phyloP scores from a whole-genome alignment of 1,284 basidiomycete genomes.

The Cutaneotrichosporon mucoides region DNA sequence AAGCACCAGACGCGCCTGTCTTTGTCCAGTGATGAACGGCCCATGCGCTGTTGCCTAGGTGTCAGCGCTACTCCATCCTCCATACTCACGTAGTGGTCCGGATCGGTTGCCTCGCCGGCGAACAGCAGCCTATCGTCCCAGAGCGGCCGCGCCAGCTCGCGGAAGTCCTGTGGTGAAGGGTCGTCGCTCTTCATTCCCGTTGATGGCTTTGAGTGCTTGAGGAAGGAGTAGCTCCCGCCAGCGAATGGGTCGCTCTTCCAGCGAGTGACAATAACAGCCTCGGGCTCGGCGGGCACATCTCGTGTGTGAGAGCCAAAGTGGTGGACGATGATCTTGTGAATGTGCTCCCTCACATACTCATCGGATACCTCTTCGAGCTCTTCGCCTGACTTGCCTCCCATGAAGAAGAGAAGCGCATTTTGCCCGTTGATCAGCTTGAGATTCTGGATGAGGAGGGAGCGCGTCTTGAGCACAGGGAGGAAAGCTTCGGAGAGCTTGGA shows the following conservation, averaged over 20 bases:
- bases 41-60: not conserved
- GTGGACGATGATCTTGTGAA: not conserved
- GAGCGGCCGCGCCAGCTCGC: not conserved
- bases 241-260: not conserved
- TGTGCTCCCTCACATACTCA: not conserved
- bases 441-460: not conserved
- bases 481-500: not conserved
- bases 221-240: not conserved
- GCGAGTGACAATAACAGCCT: not conserved
- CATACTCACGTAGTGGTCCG: not conserved
- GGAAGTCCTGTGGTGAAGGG: not conserved
- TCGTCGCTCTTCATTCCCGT: too few relatives aligned
- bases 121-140: not conserved
- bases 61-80: not conserved
- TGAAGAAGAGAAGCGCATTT: not conserved
- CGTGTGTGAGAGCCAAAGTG: not conserved
- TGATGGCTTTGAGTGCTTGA: not conserved
- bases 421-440: not conserved
- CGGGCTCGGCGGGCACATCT: not conserved
- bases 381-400: not conserved
- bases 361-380: not conserved
- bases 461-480: not conserved
- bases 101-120: not conserved
- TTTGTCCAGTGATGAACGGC: not conserved
- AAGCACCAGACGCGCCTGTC: not conserved